phyloP scores from a whole-genome alignment of 306 rosid genomes.

The Begonia loranthoides region DNA sequence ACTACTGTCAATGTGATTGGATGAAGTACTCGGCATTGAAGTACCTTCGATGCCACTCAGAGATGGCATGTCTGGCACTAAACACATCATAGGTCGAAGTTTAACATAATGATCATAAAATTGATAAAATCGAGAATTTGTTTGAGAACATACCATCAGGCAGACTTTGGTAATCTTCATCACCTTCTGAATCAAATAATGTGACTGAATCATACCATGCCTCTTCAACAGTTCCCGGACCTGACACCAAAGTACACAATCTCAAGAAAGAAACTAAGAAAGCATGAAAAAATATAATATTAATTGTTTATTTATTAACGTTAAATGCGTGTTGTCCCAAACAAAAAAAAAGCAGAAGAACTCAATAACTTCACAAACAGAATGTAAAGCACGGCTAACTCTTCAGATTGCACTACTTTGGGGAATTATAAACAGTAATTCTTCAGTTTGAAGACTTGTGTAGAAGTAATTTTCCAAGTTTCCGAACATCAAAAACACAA shows the following conservation, averaged over 20 bases:
- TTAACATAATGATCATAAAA: not conserved
- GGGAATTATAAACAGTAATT: no score
- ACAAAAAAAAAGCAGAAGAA: no score
- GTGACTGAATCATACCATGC: slow-evolving; percentile 76
- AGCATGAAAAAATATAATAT: not conserved
- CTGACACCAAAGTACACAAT: slow-evolving; percentile 7
- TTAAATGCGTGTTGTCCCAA: no score
- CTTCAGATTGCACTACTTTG: no score
- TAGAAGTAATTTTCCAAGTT: no score
- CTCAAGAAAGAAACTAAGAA: slow-evolving; percentile 1
- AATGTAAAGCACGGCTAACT: no score
- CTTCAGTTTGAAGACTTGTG: no score
- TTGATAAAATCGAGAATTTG: not conserved
- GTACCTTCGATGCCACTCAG: slow-evolving; percentile 35
- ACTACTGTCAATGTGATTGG: slow-evolving; percentile 28
- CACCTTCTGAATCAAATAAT: slow-evolving; percentile 72
- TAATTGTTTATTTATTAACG: no score
- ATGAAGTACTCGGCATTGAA: slow-evolving; percentile 27
- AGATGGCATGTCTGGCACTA: slow-evolving; percentile 45
- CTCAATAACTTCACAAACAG: no score
- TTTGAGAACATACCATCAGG: slow-evolving; percentile 47
- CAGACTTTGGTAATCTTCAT: slow-evolving; percentile 81
- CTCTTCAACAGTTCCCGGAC: slow-evolving; percentile 47
- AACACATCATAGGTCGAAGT: not conserved
- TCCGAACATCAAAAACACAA: no score